Evolutionary conservation across 2,329 filamentous ascomycete genomes (phyloP), one percentile per base, ranked within the genome.

Genomic region (Gnomoniopsis smithogilvyi): DNA sequence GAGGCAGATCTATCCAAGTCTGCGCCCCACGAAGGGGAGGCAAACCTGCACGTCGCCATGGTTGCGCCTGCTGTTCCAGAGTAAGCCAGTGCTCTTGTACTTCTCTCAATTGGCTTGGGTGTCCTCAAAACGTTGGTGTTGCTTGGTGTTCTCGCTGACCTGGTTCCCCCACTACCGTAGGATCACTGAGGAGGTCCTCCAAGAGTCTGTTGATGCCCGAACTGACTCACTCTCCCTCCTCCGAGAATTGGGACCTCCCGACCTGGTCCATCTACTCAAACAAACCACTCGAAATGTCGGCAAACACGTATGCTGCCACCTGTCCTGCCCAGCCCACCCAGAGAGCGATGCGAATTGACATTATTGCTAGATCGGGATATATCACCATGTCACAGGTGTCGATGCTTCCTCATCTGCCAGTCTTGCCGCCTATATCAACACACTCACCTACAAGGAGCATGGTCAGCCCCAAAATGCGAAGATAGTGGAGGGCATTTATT

Each of bases 401-500:
- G 95, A 99, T 76, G 95, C 95, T 51, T 99, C 95, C 2, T 98
- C 95, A 7, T 98, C 95, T 11, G 95, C 95, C 60, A 98, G 94
- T 76, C 79, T 99, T 61, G 95, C 95, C 45, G 95, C 95, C 67
- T 99, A 99, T 76, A 96, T 99, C 77, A 99, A 98, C 75, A 98
- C 94, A 43, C 82, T 99, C 62, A 97, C 93, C 49, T 96, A 97
- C 76, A 89, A 89, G 64, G 90, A 94, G 56, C 86, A 89, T 64
- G 90, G 94, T 65, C 92, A 91, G 71, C 81, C 89, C 14, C 82
- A 81, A 58, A 80, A 80, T 62, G 85, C 90, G 70, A 98, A 97
- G 78, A 95, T 98, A 59, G 89, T 92, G 10, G 95, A 96, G 64
- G 95, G 95, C 6, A 81, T 96, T 43, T 98, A 97, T 76, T 98